Percentiles rank a stretch among this genome's conserved stretches.
Conservation (phyloP, 2,329 filamentous ascomycete species). For the Zalaria sp. region DNA sequence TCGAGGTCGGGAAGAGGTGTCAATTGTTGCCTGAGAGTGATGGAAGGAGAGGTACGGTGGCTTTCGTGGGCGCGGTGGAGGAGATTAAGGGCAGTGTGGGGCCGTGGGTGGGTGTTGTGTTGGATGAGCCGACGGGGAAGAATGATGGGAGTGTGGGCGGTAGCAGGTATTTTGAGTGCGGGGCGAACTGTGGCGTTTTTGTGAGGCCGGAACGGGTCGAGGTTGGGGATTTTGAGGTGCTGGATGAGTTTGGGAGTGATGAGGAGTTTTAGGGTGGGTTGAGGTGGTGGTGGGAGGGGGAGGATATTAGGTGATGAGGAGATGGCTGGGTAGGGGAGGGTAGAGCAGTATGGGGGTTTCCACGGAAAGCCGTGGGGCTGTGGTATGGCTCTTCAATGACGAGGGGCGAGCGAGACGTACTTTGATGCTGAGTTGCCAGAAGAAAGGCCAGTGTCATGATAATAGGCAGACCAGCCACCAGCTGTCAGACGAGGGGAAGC, state of each 20-base stretch:
- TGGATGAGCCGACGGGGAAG: constrained; percentile 71
- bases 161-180: constrained; percentile 56
- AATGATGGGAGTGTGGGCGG: constrained; percentile 61
- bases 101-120: constrained; percentile 55
- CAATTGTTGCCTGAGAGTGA: constrained; percentile 47
- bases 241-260: constrained; percentile 61
- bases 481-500: too few relatives aligned
- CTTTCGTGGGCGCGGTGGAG: constrained; percentile 58
- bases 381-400: too few relatives aligned
- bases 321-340: too few relatives aligned
- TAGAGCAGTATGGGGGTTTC: too few relatives aligned
- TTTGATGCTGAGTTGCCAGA: too few relatives aligned
- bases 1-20: constrained; percentile 27
- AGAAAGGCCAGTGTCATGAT: too few relatives aligned
- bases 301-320: too few relatives aligned
- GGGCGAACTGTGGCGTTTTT: constrained; percentile 61
- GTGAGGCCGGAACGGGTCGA: constrained; percentile 67
- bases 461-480: too few relatives aligned
- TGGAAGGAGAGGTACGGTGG: constrained; percentile 52
- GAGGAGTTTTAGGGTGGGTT: constrained; percentile 41
- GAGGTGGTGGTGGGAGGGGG: background rate
- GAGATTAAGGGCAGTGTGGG: constrained; percentile 48
- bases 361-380: too few relatives aligned
- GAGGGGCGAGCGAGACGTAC: too few relatives aligned
- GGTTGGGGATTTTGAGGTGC: constrained; percentile 53